phyloP scores from a whole-genome alignment of 2,329 filamentous ascomycete species.

The Sporothrix euskadiensis region DNA sequence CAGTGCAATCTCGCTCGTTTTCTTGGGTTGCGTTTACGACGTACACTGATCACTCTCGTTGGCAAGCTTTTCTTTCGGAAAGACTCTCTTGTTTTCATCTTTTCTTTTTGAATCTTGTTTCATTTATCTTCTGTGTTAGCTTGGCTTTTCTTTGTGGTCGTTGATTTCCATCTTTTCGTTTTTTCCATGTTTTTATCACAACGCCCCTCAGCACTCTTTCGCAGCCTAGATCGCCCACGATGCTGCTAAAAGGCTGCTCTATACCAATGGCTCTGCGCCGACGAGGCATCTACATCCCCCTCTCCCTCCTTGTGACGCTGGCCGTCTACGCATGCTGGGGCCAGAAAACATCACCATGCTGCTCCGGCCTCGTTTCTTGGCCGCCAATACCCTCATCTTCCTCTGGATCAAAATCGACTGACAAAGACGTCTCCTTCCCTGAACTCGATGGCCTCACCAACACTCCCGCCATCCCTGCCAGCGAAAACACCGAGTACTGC shows the following conservation, averaged over 20 bases:
- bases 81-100: background rate
- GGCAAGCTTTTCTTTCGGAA: background rate
- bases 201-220: background rate
- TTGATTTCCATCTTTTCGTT: background rate
- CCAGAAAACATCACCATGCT: background rate
- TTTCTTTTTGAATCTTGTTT: too few relatives aligned
- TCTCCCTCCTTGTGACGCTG: background rate
- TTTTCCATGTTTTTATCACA: background rate
- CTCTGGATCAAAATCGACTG: background rate
- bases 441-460: background rate
- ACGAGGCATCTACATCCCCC: conserved; percentile 1
- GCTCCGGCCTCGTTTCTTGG: background rate
- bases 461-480: too few relatives aligned
- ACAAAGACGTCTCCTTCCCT: background rate
- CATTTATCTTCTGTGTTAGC: background rate
- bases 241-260: background rate
- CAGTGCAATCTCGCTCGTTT: background rate
- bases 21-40: too few relatives aligned
- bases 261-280: background rate
- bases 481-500: conserved; percentile 23
- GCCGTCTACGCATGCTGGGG: conserved; percentile 12
- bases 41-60: too few relatives aligned
- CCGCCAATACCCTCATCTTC: background rate
- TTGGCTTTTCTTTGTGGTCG: background rate
- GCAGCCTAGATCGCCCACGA: background rate